These are phyloP conservation scores for Boletus nobilissimus DNA, from an alignment of 1,284 basidiomycete species.

Conservation along the genomic window DNA sequence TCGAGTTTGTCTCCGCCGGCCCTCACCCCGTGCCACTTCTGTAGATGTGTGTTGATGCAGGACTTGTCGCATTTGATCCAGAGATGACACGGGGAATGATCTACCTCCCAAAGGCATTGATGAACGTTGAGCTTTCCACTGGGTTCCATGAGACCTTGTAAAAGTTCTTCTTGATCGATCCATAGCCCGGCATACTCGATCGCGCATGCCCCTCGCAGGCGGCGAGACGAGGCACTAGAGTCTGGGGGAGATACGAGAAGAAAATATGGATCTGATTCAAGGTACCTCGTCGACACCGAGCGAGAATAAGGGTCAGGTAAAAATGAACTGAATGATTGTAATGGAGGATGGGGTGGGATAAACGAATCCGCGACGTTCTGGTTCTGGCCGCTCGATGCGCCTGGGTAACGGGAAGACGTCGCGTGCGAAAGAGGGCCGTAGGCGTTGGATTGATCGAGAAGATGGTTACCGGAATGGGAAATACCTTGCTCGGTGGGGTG, in stretches of 20 bases:
- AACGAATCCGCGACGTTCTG: background rate
- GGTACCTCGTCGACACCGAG: background rate
- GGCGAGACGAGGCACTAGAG: background rate
- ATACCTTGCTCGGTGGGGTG: background rate
- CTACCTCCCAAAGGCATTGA: constrained; percentile 23
- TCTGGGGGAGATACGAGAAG: background rate
- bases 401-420: background rate
- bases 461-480: too few relatives aligned
- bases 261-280: background rate
- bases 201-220: constrained; percentile 6
- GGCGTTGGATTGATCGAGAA: background rate
- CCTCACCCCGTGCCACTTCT: constrained; percentile 28
- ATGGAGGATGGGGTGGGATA: background rate
- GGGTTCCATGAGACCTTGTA: background rate
- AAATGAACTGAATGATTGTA: background rate
- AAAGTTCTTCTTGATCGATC: constrained; percentile 30
- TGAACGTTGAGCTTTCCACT: constrained; percentile 8
- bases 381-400: background rate
- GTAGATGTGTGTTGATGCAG: constrained; percentile 23
- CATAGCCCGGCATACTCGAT: constrained; percentile 16
- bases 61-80: constrained; percentile 29
- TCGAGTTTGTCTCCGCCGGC: constrained; percentile 27
- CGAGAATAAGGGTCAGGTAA: too few relatives aligned
- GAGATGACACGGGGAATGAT: constrained; percentile 19
- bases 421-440: background rate